A percentile compares a stretch with the other conserved stretches of the same genome.
phyloP scores from a whole-genome alignment of 2,329 filamentous ascomycete species.

The Penicillium polonicum region DNA sequence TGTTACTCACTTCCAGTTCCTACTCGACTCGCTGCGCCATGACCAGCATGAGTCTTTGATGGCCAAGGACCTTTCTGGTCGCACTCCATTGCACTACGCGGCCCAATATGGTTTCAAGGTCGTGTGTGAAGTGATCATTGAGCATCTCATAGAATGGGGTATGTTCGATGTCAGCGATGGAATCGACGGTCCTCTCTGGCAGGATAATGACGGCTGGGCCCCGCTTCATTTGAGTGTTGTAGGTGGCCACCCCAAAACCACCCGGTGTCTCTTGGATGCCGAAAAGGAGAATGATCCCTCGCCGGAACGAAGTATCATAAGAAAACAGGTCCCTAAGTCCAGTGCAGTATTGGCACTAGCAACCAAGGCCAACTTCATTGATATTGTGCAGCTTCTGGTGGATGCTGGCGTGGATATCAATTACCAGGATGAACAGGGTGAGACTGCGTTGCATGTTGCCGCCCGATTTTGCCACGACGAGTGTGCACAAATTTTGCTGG shows the following conservation, averaged over 20 bases:
- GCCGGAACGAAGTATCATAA: conserved; percentile 61
- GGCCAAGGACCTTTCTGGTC: conserved; percentile 73
- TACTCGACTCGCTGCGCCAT: conserved; percentile 67
- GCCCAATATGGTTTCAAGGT: conserved; percentile 92
- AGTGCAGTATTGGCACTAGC: conserved; percentile 85
- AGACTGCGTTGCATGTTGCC: conserved; percentile 88
- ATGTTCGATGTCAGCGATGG: conserved; percentile 81
- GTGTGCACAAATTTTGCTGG: conserved; percentile 73
- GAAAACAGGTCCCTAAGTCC: conserved; percentile 73
- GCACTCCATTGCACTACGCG: conserved; percentile 86
- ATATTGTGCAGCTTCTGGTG: conserved; percentile 83
- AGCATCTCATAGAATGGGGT: conserved; percentile 83
- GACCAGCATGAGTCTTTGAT: conserved; percentile 67
- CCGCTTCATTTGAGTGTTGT: conserved; percentile 91
- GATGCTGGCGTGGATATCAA: conserved; percentile 91
- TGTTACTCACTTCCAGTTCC: conserved; percentile 63
- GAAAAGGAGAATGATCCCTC: conserved; percentile 71
- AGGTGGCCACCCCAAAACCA: conserved; percentile 84
- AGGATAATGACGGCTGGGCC: conserved; percentile 86
- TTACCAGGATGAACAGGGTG: conserved; percentile 83
- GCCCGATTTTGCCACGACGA: conserved; percentile 82
- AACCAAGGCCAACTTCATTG: conserved; percentile 79
- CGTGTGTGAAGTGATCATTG: conserved; percentile 84
- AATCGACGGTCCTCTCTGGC: conserved; percentile 85
- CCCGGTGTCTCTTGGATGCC: conserved; percentile 73